Conservation (phyloP, 805 yeast genomes). For the Metschnikowia proteae region DNA sequence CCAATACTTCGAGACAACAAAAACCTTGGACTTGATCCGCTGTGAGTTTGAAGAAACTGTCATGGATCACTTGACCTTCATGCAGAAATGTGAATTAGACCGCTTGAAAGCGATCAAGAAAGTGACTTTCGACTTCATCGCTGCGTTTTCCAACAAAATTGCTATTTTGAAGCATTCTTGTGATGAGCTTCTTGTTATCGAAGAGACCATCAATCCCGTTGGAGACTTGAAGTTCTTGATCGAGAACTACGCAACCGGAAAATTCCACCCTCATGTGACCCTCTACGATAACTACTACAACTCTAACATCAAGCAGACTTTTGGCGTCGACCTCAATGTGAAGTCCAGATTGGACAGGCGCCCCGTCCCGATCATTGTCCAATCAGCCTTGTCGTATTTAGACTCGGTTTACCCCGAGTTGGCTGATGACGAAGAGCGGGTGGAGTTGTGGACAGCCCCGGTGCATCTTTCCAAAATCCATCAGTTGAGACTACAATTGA, state of each 20-base stretch:
- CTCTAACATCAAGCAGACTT: constrained; percentile 62
- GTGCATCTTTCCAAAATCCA: constrained; percentile 62
- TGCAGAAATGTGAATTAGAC: constrained; percentile 82
- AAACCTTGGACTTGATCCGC: constrained; percentile 58
- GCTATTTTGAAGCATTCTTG: constrained; percentile 54
- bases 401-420: constrained; percentile 69
- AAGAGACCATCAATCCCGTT: constrained; percentile 68
- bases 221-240: constrained; percentile 64
- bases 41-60: constrained; percentile 72
- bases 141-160: constrained; percentile 59
- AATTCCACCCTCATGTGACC: constrained; percentile 65
- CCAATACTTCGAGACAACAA: constrained; percentile 46
- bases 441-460: constrained; percentile 63
- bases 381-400: constrained; percentile 60
- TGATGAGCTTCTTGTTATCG: constrained; percentile 59
- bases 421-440: constrained; percentile 63
- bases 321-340: constrained; percentile 74
- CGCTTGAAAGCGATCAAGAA: constrained; percentile 73
- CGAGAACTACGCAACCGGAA: constrained; percentile 69
- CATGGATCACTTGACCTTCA: constrained; percentile 66
- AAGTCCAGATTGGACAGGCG: constrained; percentile 68
- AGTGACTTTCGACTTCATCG: constrained; percentile 67
- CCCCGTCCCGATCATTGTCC: constrained; percentile 65
- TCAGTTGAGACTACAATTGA: constrained; percentile 52
- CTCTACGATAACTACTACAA: constrained; percentile 79